Evolutionary conservation across 768 basidiomycete genomes (phyloP).

Genomic region (Lentinus tigrinus): DNA sequence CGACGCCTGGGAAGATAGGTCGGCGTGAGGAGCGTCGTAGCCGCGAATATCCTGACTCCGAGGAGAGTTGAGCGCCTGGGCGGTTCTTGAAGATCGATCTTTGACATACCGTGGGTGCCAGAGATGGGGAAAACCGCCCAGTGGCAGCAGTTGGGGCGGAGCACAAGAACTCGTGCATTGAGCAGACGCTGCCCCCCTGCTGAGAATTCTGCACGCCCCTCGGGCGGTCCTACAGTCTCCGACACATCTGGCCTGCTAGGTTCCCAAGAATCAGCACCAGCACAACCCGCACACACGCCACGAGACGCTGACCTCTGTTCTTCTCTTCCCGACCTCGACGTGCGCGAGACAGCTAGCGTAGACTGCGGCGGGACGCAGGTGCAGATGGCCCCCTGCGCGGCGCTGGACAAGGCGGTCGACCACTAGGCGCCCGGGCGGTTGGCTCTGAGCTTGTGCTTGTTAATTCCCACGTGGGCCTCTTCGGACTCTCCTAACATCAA

Average conservation of each 20-base stretch:
- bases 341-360: background rate
- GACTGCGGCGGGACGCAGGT: background rate
- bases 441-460: background rate
- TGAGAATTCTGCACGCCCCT: background rate
- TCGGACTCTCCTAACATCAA: slow-evolving; percentile 20
- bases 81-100: slow-evolving; percentile 11
- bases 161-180: slow-evolving; percentile 9
- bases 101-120: slow-evolving; percentile 7
- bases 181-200: background rate
- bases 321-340: background rate
- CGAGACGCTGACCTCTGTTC: background rate
- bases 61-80: slow-evolving; percentile 3
- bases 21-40: slow-evolving; percentile 6
- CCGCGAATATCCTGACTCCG: slow-evolving; percentile 8
- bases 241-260: background rate
- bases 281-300: background rate
- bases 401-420: slow-evolving; percentile 1
- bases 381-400: background rate
- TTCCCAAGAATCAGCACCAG: background rate
- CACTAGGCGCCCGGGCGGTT: slow-evolving; percentile 11
- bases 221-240: background rate
- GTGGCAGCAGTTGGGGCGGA: background rate
- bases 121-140: background rate
- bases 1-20: slow-evolving; percentile 4
- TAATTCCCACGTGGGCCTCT: slow-evolving; percentile 18